Evolutionary conservation across 108 stramenopile genomes (phyloP).

Genomic region (Epipyxis sp.): DNA sequence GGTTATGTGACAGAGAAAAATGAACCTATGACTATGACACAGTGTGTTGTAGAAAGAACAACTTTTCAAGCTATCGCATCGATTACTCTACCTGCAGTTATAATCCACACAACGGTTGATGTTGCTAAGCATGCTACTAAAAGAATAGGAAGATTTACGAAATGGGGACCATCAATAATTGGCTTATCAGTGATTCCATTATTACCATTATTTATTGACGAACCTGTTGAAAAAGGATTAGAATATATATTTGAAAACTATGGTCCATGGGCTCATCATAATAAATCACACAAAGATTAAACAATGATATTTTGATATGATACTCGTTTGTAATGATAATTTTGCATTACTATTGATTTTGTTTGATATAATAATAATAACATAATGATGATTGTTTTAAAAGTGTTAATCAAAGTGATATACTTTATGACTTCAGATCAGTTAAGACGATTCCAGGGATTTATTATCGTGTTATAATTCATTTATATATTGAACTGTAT

Average conservation of each 20-base stretch:
- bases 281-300: no score
- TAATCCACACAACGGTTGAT: background rate
- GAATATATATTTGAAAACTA: background rate
- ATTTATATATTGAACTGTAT: no score
- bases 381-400: no score
- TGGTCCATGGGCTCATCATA: constrained; percentile 14
- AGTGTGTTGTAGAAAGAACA: background rate
- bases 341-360: no score
- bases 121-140: background rate
- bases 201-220: background rate
- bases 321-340: no score
- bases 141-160: background rate
- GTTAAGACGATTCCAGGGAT: no score
- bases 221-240: background rate
- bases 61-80: constrained; percentile 9
- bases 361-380: no score
- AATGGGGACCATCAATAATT: constrained; percentile 3
- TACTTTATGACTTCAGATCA: no score
- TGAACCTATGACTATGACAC: background rate
- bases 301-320: no score
- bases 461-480: no score
- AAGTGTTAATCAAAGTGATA: no score
- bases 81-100: background rate
- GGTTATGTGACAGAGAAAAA: background rate
- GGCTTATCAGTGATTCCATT: constrained; percentile 13